Evolutionary conservation across 257 asterid species (phyloP), one percentile per base, ranked within the genome.

Genomic region (Solanum chiquidenum): DNA sequence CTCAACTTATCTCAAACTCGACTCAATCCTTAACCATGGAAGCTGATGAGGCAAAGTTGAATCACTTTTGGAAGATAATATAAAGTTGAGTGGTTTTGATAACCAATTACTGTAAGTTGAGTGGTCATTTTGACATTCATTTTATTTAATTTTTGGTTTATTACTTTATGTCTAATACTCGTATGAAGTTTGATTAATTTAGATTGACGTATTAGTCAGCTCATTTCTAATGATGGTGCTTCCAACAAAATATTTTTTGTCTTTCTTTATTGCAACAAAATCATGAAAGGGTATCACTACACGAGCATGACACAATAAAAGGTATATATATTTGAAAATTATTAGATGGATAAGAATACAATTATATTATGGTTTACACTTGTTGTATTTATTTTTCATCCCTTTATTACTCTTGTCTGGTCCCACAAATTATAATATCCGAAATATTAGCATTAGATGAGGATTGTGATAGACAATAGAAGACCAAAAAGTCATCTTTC

Each of bases 401-500:
- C 38, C 37, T 27, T 44, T 25, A 5, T 72, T 33, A 31, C 27
- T 34, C 82, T 73, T 73, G 13, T 25, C 18, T 27, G 29, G 10
- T 80, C 64, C 69, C 85, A 29, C 18, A 80, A 80, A 80, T 46
- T 80, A 29, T 49, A 80, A 16, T 80, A 49, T 80, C 27, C 85
- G 16, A 46, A 46, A 80, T 5, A 18, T 29, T 9, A 29, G 69
- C 42, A 38, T 76, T 38, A 38, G 12, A 23, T 6, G 58, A 38
- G 83, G 83, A 76, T 76, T n/a, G 83, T 76, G 60, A 23, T 23
- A 40, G 83, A 76, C 34, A 38, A n/a, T 12, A 75, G 31, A 80
- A 80, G 68, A 46, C 68, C 37, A 79, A 80, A 44, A 46, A 46
- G 38, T 80, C 85, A 80, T 16, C 85, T 46, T 80, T 80, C 42